Conservation (phyloP, 169 alveolate genomes). For the Eimeria sp. region DNA sequence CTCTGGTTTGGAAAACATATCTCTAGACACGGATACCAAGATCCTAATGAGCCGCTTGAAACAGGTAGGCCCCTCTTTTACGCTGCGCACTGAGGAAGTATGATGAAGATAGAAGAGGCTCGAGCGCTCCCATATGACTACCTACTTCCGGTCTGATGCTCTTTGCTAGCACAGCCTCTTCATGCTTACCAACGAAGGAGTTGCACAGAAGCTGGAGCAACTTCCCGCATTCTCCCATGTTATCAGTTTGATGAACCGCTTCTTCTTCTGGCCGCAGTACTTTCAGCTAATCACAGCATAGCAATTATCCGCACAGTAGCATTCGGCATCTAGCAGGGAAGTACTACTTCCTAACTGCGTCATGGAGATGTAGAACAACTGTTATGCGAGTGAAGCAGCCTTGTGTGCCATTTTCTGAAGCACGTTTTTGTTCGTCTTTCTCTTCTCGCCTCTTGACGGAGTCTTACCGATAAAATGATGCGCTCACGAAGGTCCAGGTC, state of each 20-base stretch:
- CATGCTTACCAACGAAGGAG: conserved; percentile 40
- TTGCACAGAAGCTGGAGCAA: conserved; percentile 37
- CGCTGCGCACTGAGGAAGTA: background rate
- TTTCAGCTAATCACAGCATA: conserved; percentile 14
- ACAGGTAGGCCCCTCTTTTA: background rate
- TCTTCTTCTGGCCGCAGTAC: background rate
- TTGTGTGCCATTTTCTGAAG: background rate
- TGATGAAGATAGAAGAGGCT: background rate
- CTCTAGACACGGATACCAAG: background rate
- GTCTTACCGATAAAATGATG: conserved; percentile 23
- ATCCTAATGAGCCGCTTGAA: background rate
- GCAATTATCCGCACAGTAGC: background rate
- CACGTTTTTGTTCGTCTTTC: background rate
- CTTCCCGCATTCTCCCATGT: conserved; percentile 43
- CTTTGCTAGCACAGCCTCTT: background rate
- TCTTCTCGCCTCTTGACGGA: background rate
- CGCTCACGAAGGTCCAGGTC: conserved; percentile 48
- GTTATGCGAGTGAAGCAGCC: background rate
- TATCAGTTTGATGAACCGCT: background rate
- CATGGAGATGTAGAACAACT: background rate
- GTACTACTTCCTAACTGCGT: background rate
- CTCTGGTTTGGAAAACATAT: background rate
- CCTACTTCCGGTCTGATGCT: background rate
- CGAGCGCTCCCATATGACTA: background rate
- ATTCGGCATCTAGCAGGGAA: background rate